Base-by-base conservation (phyloP, 2,329 filamentous ascomycete genomes). In the Hirsutella rhossiliensis region DNA sequence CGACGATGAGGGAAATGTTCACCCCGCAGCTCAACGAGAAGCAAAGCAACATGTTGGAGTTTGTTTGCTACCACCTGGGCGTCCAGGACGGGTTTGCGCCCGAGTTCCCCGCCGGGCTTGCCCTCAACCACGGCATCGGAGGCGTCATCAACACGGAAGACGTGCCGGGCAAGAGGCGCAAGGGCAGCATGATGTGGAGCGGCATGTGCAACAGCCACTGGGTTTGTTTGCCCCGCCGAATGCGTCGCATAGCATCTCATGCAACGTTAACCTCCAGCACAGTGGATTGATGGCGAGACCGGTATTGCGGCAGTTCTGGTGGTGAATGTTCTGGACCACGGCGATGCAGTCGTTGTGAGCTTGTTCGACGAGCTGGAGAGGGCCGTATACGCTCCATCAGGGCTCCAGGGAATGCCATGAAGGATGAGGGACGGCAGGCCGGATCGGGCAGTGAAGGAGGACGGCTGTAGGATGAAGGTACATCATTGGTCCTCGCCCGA, bases 181-280 rank as follows among this genome's bases (percentile, higher is more conserved):
- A 60, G 49, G 66, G 66, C 1, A 69, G 65, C 30, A 46, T 71
- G 44, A 65, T 60, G 54, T 71, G 68, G 67, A 56, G 55, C n/a
- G 68, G 68, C 30, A 60, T 64, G 46, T 53, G 52, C 19, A 69
- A 69, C 45, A 56, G 60, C 17, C 61, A 60, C 44, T 71, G 68
- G 67, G 64, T 66, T 49, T 57, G 63, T 59, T 13, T 17, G n/a
- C 38, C n/a, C 28, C 18, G 12, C 20, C 11, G 11, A 12, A 31
- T 23, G 34, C 28, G 37, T 18, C 19, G 20, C 27, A 37, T 3
- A 13, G 6, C 7, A 19, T 29, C 12, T 42, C 32, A 13, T 42
- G 13, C 13, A 15, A 23, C 15, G 5, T 42, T 38, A 31, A 38
- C 37, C 6, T 13, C 34, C 31, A 19, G 12, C 18, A n/a, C 19